These are phyloP conservation scores for Albatrellus sp. DNA, from an alignment of 1,284 basidiomycete species.

Conservation along the genomic window DNA sequence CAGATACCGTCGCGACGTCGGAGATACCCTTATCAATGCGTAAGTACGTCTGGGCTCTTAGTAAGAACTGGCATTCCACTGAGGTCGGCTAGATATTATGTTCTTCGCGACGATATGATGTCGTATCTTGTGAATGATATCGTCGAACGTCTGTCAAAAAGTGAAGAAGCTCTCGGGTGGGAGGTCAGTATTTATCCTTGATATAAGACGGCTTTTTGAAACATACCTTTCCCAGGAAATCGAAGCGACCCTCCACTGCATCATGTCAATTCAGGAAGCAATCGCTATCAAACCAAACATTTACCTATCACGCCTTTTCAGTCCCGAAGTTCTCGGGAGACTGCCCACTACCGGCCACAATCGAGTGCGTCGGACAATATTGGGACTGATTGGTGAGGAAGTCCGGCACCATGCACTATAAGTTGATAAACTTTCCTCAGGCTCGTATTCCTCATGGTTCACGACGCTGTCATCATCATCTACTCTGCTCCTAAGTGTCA, in stretches of 20 bases:
- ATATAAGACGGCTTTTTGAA: not conserved
- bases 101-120: constrained; percentile 74
- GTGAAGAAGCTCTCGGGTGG: constrained; percentile 37
- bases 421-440: constrained; percentile 23
- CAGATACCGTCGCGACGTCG: constrained; percentile 79
- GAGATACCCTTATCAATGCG: constrained; percentile 86
- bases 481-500: constrained; percentile 39
- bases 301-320: constrained; percentile 58
- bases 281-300: constrained; percentile 62
- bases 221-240: constrained; percentile 40
- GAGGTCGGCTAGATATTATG: constrained; percentile 55
- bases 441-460: constrained; percentile 81
- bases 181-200: constrained; percentile 37
- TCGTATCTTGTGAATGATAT: constrained; percentile 54
- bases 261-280: constrained; percentile 79
- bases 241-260: constrained; percentile 75
- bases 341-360: constrained; percentile 53
- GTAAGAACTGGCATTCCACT: not conserved
- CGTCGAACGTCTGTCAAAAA: constrained; percentile 33
- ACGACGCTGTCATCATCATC: constrained; percentile 35
- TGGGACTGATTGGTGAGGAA: constrained; percentile 63
- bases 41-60: constrained; percentile 25
- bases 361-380: constrained; percentile 59
- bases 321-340: constrained; percentile 50
- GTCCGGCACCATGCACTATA: constrained; percentile 1